Evolutionary conservation across 1,139 yeast species (phyloP), one percentile per base, ranked within the genome.

Genomic region (Meyerozyma athensensis): DNA sequence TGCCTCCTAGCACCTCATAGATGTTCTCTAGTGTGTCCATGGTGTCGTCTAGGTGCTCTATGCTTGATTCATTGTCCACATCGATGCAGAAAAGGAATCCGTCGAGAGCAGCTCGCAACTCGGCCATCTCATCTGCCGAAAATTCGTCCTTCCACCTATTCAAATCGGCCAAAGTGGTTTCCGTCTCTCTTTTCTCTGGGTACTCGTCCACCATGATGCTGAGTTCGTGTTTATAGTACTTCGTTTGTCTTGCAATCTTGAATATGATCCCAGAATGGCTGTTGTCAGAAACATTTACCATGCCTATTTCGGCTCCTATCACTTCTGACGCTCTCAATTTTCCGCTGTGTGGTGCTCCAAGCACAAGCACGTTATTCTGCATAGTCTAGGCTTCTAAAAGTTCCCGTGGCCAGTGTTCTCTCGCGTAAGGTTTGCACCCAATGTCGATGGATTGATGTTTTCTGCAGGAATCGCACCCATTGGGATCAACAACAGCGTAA

Each of bases 181-280:
- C 6, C 2, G 3, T 3, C 3, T 19, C 13, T 33, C 59, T 39
- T 8, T 41, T 31, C 13, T 59, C 62, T 0, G 70, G 68, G 39
- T 47, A 67, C 44, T 69, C 75, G 39, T 70, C 76, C 1, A 70
- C 51, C 36, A 70, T 47, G 10, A 69, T 41, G 35, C 57, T 65
- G 32, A 68, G 44, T 13, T 58, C 45, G 35, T 56, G 44, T 0
- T 46, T 17, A 41, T 58, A 68, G 50, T 70, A 70, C 37, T 63
- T 65, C 5, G 71, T 67, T 20, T 42, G 36, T 6, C 68, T 36
- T 4, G 45, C 39, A 5, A 59, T 50, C 36, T 56, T 57, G 22
- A 62, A 44, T n/a, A 64, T 63, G 7, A 65, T 40, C 4, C 74
- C 74, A 43, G 70, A 57, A 42, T 69, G 74, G 1, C 64, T 45